Base-by-base conservation (phyloP, 2,329 filamentous ascomycete genomes). In the Sporothrix luriei region DNA sequence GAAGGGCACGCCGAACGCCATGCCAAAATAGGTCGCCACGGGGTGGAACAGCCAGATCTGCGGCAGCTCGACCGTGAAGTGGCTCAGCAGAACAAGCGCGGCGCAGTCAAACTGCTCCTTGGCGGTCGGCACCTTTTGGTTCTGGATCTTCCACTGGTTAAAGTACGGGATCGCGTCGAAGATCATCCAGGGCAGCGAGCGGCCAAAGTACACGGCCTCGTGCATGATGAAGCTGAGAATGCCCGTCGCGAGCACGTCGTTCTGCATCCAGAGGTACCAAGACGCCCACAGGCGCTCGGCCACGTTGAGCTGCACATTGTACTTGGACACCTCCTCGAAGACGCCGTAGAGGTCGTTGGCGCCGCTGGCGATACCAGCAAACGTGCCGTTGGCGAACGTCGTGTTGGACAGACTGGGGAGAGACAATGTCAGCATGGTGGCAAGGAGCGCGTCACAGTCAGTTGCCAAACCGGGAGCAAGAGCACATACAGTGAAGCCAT, bases 31-130 rank as follows among this genome's bases (percentile, higher is more conserved):
- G 78, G 94, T 92, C 70, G 94, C 94, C 84, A 97, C 88, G 40
- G 95, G 95, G 84, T 99, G 95, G 87, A 99, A 99, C 76, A 98
- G 87, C 94, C 94, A 98, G 80, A 98, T 98, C 82, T 98, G 95
- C 72, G 95, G 95, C 49, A 99, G 88, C 82, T 99, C 95, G 80
- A 97, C 95, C 74, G 95, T 98, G 82, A 98, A 97, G 81, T 99
- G 95, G 79, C 90, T 94, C 76, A 98, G 84, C 74, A 99, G 90
- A 73, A 99, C 95, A 74, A 97, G 89, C 79, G 88, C 89, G 71
- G 95, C 94, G 83, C 95, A 99, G 77, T 94, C 88, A 88, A 92
- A 97, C 82, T 99, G 95, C 80, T 99, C 95, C 78, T 88, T 90
- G 68, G 90, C 84, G n/a, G 93, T 97, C 11, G 95, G 95, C 57